Percentiles rank a stretch among this genome's conserved stretches.
Conservation (phyloP, 2,329 filamentous ascomycete species). For the Ambrosiella cleistominuta region DNA sequence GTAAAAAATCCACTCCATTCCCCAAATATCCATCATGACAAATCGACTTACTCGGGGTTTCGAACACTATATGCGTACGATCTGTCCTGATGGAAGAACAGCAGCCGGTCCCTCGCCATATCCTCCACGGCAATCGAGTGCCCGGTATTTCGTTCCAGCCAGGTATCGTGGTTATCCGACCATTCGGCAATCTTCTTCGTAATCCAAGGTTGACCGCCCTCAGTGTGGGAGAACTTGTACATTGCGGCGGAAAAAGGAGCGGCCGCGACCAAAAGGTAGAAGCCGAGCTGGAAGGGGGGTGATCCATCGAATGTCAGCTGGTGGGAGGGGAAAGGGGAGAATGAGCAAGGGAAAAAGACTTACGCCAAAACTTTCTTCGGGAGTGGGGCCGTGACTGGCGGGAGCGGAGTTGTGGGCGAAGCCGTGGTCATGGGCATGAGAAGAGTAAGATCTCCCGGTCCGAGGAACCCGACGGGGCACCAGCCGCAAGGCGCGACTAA, state of each 20-base stretch:
- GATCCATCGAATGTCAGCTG: background rate
- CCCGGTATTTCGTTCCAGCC: slow-evolving; percentile 34
- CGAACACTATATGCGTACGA: slow-evolving; percentile 34
- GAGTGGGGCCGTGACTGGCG: slow-evolving; percentile 26
- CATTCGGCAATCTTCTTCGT: slow-evolving; percentile 28
- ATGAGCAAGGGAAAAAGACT: slow-evolving; percentile 16
- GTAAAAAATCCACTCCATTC: background rate
- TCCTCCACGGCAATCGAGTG: slow-evolving; percentile 36
- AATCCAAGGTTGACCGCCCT: slow-evolving; percentile 31
- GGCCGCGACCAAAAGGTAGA: slow-evolving; percentile 28
- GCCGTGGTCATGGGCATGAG: slow-evolving; percentile 24
- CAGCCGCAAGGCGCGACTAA: slow-evolving; percentile 24
- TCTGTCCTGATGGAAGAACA: slow-evolving; percentile 29
- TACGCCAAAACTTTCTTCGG: slow-evolving; percentile 38
- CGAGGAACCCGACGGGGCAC: slow-evolving; percentile 21
- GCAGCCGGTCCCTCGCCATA: slow-evolving; percentile 38
- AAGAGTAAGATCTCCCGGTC: slow-evolving; percentile 32
- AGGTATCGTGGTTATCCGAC: slow-evolving; percentile 23
- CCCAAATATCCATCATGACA: background rate
- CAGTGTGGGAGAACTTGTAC: slow-evolving; percentile 32
- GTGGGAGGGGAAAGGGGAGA: background rate
- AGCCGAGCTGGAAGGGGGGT: slow-evolving; percentile 25
- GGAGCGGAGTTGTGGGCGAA: slow-evolving; percentile 27
- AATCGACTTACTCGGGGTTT: slow-evolving; percentile 36
- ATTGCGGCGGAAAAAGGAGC: slow-evolving; percentile 27